Conservation (phyloP, 1,284 basidiomycete species). For the Cryptococcus sp. region DNA sequence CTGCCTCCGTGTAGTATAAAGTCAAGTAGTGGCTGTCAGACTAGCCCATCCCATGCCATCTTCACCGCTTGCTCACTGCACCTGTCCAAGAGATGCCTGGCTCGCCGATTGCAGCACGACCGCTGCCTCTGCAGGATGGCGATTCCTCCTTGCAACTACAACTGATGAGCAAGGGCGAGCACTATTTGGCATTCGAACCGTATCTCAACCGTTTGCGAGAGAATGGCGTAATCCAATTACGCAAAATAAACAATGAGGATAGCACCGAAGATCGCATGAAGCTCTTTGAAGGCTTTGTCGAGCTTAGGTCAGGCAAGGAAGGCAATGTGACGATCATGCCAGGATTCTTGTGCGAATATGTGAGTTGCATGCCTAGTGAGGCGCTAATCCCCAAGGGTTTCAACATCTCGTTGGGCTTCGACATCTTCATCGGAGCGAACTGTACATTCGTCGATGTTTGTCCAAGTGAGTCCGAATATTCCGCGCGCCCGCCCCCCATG, state of each 20-base stretch:
- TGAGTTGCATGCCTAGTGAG: conserved; percentile 26
- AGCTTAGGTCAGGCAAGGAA: not conserved
- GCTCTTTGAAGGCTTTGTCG: conserved; percentile 25
- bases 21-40: no score
- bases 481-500: no score
- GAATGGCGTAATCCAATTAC: conserved; percentile 19
- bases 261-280: conserved; percentile 25
- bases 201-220: conserved; percentile 32
- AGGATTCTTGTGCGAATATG: conserved; percentile 47
- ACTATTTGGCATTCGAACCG: conserved; percentile 36
- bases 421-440: conserved; percentile 42
- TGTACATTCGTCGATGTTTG: conserved; percentile 45
- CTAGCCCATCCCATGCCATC: no score
- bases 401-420: conserved; percentile 44
- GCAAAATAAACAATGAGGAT: conserved; percentile 28
- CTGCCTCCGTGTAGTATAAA: no score
- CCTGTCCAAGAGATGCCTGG: no score
- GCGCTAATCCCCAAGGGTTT: conserved; percentile 34
- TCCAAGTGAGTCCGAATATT: conserved; percentile 40
- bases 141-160: no score
- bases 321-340: conserved; percentile 16
- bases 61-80: no score
- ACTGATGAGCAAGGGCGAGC: conserved; percentile 35
- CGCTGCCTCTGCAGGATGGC: no score
- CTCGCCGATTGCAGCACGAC: no score